Conservation (phyloP, 1,139 yeast species). For the Trichomonascaceae sp. region DNA sequence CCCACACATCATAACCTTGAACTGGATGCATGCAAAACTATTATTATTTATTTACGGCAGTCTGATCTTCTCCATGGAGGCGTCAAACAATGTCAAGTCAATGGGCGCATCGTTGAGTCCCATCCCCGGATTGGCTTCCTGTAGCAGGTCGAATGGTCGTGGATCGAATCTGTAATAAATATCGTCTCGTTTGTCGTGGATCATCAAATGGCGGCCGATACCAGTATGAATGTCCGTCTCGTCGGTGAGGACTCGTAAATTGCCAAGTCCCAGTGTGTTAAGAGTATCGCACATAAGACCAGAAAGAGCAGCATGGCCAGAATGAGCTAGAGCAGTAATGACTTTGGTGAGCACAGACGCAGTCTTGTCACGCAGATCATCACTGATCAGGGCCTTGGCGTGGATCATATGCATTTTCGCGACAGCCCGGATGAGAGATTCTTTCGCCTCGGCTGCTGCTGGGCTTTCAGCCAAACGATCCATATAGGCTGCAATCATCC, state of each 20-base stretch:
- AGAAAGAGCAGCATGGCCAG: slow-evolving; percentile 10
- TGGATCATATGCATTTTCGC: slow-evolving; percentile 51
- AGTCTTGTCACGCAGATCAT: not conserved
- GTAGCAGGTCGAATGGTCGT: slow-evolving; percentile 51
- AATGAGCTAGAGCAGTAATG: not conserved
- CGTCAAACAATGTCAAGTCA: slow-evolving; percentile 62
- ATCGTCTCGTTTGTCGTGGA: slow-evolving; percentile 24
- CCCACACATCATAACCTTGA: not conserved
- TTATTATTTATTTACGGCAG: slow-evolving; percentile 25
- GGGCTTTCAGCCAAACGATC: not conserved
- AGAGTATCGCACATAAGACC: slow-evolving; percentile 17
- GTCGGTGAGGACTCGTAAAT: too few species aligned
- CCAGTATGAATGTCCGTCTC: too few species aligned
- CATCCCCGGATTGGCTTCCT: slow-evolving; percentile 45
- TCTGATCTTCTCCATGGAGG: slow-evolving; percentile 55
- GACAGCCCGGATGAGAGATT: not conserved
- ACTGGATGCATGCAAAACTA: not conserved
- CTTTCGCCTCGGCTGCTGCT: not conserved
- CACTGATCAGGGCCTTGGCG: not conserved
- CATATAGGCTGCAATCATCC: not conserved
- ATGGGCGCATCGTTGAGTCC: slow-evolving; percentile 52
- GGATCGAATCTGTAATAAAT: slow-evolving; percentile 26
- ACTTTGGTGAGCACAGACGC: not conserved
- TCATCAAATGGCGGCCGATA: too few species aligned
- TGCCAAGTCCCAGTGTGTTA: too few species aligned